Percentiles rank a stretch among this genome's conserved stretches.
Conservation (phyloP, 2,329 filamentous ascomycete species). For the Tolypocladium ovalisporum region DNA sequence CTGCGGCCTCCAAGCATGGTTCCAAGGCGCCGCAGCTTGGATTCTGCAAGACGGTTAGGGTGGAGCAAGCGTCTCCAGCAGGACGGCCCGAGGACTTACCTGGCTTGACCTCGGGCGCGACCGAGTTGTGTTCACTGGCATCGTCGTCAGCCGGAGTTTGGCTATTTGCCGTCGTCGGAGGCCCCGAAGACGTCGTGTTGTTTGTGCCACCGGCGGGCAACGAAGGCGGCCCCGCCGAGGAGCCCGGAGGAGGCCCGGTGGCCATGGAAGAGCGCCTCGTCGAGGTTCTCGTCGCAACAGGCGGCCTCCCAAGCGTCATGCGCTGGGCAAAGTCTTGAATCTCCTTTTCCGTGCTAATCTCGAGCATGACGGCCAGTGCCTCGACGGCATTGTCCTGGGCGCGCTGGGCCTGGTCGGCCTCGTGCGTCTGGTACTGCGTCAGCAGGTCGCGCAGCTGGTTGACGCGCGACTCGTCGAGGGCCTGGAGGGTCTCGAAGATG, state of each 20-base stretch:
- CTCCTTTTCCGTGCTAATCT: conserved; percentile 78
- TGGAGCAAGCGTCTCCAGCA: background rate
- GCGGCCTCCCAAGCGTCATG: conserved; percentile 28
- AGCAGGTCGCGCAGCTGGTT: conserved; percentile 85
- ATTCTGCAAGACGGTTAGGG: conserved; percentile 27
- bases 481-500: conserved; percentile 87
- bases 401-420: conserved; percentile 76
- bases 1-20: conserved; percentile 55
- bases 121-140: conserved; percentile 31
- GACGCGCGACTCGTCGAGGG: conserved; percentile 76
- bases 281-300: conserved; percentile 25
- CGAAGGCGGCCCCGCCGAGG: background rate
- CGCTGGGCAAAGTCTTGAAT: conserved; percentile 59
- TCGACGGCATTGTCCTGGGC: conserved; percentile 64
- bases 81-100: conserved; percentile 10
- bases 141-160: conserved; percentile 12
- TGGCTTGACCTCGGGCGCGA: conserved; percentile 24
- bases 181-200: background rate
- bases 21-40: conserved; percentile 52
- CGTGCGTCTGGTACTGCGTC: conserved; percentile 87
- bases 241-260: background rate
- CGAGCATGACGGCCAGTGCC: conserved; percentile 71
- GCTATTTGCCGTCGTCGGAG: background rate
- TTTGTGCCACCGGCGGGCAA: background rate
- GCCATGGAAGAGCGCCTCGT: conserved; percentile 28